Conservation (phyloP, 1,284 basidiomycete species). For the Cryptococcus sp. region DNA sequence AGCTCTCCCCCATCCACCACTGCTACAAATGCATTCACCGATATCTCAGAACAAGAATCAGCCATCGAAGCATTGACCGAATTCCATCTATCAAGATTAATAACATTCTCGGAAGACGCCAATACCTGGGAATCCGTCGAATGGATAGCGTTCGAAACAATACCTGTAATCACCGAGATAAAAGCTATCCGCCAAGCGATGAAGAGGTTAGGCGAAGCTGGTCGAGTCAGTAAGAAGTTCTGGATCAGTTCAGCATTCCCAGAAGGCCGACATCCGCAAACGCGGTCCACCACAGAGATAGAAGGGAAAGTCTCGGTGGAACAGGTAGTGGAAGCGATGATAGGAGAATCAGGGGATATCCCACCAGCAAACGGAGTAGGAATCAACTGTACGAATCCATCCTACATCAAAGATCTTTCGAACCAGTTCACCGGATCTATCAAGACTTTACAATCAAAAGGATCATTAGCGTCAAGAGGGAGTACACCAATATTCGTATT, state of each 20-base stretch:
- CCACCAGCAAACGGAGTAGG: constrained; percentile 54
- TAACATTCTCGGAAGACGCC: constrained; percentile 53
- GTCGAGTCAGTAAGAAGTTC: constrained; percentile 56
- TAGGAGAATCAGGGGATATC: background rate
- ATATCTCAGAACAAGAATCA: constrained; percentile 7
- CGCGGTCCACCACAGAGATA: background rate
- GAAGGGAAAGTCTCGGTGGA: background rate
- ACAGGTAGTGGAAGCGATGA: background rate
- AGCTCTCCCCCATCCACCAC: background rate
- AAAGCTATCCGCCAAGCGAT: constrained; percentile 63
- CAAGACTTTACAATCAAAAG: no score
- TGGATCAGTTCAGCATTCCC: constrained; percentile 73
- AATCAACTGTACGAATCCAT: constrained; percentile 63
- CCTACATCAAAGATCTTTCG: constrained; percentile 17
- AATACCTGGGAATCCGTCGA: constrained; percentile 59
- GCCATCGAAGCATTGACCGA: constrained; percentile 53
- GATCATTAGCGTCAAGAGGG: no score
- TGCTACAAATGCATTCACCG: constrained; percentile 11
- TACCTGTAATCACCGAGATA: constrained; percentile 65
- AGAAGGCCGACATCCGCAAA: constrained; percentile 49
- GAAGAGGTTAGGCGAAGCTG: constrained; percentile 30
- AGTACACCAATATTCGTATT: constrained; percentile 57
- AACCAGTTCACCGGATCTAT: no score
- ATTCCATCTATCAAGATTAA: constrained; percentile 66
- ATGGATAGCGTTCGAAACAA: constrained; percentile 71